Evolutionary conservation across 441 rosid genomes (phyloP).

Genomic region (Bruguiera hainesii): DNA sequence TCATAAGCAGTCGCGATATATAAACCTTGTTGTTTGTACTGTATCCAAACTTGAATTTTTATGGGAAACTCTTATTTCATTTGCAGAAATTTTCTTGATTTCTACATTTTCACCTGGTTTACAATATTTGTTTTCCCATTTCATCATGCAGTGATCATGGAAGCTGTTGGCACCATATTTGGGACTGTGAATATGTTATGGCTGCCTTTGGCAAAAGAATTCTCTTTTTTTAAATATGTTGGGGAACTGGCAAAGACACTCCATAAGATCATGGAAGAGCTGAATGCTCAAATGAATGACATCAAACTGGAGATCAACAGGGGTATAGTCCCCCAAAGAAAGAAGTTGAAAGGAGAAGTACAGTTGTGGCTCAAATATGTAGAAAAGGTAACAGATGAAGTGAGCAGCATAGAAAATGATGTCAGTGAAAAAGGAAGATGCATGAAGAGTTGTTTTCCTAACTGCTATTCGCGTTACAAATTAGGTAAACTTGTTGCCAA

Average conservation of each 20-base stretch:
- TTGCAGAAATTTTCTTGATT: too few species aligned
- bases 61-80: too few species aligned
- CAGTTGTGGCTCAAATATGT: conserved; percentile 23
- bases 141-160: conserved; percentile 11
- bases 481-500: conserved; percentile 11
- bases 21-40: too few species aligned
- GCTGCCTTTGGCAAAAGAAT: not conserved
- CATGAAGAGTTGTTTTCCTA: conserved; percentile 20
- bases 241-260: not conserved
- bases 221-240: not conserved
- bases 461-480: conserved; percentile 14
- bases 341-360: conserved; percentile 21
- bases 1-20: too few species aligned
- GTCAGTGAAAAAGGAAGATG: conserved; percentile 10
- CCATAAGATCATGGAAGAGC: conserved; percentile 11
- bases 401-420: conserved; percentile 9
- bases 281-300: conserved; percentile 19
- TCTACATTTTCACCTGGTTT: too few species aligned
- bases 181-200: conserved; percentile 2
- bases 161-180: not conserved
- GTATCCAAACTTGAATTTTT: not conserved
- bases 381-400: conserved; percentile 12
- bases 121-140: too few species aligned
- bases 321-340: not conserved
- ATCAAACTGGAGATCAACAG: conserved; percentile 13